Evolutionary conservation across 1,284 basidiomycete species (phyloP), one percentile per base, ranked within the genome.

Genomic region (Tilletia walkeri): DNA sequence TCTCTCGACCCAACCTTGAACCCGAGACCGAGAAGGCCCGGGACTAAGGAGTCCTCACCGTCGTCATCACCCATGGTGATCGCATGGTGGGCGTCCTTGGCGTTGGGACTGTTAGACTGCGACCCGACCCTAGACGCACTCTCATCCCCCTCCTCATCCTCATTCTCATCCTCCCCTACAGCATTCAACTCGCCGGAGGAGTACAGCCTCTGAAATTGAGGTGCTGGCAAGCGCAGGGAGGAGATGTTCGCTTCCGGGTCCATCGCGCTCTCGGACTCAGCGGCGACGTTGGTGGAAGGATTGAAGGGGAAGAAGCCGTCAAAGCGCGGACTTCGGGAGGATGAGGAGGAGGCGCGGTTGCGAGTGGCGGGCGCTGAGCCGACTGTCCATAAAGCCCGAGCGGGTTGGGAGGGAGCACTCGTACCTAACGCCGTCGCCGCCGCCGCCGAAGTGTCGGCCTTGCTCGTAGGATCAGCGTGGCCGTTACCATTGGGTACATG

Each of bases 111-210:
- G 14, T 7, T 14, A 45, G 41, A 45, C 41, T 14, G 9, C 14
- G 41, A 7, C 14, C 41, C 41, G 41, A 9, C 36, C 36, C 9
- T 30, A 16, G 34, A n/a, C n/a, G 24, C 34, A 24, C 9, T 61
- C 56, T 5, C 18, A 6, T 61, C 24, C 9, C 9, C 34, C 36
- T 61, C 56, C 20, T 38, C 12, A 16, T 34, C 56, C 24, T 61
- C 56, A 36, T 53, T 53, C 24, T 61, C 56, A 34, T 61, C 56
- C 36, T 61, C 56, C 24, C 56, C 56, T 7, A 61, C 56, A 5
- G 18, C 56, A 36, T 61, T 61, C 7, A 61, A 30, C 56, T 61
- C 56, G 56, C 56, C 34, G 6, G 56, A 61, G 56, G 24, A 24
- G 56, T 61, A 61, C n/a, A 9, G 4, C 5, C n/a, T 5, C 56